phyloP scores from a whole-genome alignment of 495 filamentous ascomycete genomes.

The Cercophora scortea region DNA sequence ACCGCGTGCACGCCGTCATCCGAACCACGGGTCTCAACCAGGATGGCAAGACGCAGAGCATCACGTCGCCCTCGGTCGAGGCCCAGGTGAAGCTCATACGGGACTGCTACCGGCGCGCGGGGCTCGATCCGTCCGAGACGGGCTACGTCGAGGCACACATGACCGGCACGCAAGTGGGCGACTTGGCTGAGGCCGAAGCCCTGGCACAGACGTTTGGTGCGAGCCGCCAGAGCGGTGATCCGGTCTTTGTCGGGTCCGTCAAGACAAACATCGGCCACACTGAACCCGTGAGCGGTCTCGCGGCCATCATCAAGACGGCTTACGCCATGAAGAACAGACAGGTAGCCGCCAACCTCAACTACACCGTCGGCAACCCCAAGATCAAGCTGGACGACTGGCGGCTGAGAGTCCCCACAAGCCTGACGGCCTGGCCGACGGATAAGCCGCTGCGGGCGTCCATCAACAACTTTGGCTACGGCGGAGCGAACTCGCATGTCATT shows the following conservation, averaged over 20 bases:
- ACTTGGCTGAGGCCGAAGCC: constrained; percentile 38
- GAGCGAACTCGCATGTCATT: constrained; percentile 40
- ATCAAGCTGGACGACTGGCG: constrained; percentile 10
- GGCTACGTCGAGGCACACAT: constrained; percentile 43
- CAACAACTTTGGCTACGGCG: constrained; percentile 43
- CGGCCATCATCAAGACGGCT: constrained; percentile 38
- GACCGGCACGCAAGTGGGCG: constrained; percentile 44
- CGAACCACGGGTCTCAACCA: constrained; percentile 44
- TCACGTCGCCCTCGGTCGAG: constrained; percentile 40
- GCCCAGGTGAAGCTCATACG: constrained; percentile 45
- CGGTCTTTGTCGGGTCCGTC: constrained; percentile 32
- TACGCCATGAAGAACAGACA: constrained; percentile 35
- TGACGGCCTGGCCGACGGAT: no score
- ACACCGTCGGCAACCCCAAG: constrained; percentile 16
- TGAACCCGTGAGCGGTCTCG: constrained; percentile 25
- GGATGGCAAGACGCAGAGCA: constrained; percentile 42
- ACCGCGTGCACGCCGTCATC: constrained; percentile 51
- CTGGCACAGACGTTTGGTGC: constrained; percentile 12
- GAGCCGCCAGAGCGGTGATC: not conserved
- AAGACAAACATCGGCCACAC: constrained; percentile 53
- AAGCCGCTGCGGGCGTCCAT: constrained; percentile 23
- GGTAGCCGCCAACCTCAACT: constrained; percentile 23
- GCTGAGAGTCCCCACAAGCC: constrained; percentile 5
- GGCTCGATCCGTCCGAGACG: constrained; percentile 23
- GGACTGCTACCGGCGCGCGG: constrained; percentile 30